phyloP scores from a whole-genome alignment of 192 early-diverging fungal species.

The Coemansia sp. region DNA sequence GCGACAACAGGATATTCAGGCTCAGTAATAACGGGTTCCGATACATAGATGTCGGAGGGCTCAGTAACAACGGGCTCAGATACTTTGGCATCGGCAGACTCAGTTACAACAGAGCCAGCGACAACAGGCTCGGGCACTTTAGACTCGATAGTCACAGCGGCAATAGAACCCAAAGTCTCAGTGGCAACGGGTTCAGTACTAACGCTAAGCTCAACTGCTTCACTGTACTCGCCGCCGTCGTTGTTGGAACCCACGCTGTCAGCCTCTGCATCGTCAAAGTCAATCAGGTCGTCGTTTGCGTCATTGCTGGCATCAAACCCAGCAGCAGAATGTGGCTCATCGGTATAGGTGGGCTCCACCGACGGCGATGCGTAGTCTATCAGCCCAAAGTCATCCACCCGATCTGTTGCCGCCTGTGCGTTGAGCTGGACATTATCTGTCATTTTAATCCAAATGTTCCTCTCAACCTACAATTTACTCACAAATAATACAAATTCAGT shows the following conservation, averaged over 20 bases:
- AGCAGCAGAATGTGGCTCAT: too few relatives aligned
- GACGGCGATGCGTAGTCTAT: constrained; percentile 48
- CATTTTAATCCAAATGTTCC: neutral
- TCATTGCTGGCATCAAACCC: neutral
- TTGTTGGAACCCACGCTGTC: neutral
- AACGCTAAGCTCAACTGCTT: neutral
- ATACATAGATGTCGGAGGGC: neutral
- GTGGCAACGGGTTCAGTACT: neutral
- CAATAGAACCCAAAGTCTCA: too few relatives aligned
- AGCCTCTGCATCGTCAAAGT: constrained; percentile 19
- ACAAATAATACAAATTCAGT: neutral
- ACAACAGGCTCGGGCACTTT: too few relatives aligned
- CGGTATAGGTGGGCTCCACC: neutral
- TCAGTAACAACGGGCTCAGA: neutral
- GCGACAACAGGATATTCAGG: too few relatives aligned
- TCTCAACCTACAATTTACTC: neutral
- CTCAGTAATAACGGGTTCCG: neutral
- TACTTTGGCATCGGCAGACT: too few relatives aligned
- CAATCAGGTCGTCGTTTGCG: constrained; percentile 3
- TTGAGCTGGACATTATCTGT: neutral
- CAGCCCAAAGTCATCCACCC: constrained; percentile 43
- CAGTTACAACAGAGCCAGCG: too few relatives aligned
- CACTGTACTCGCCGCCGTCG: neutral
- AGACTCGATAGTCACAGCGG: too few relatives aligned
- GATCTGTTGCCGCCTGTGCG: neutral